Evolutionary conservation across 2,329 filamentous ascomycete species (phyloP).

Genomic region (Alternaria sp.): DNA sequence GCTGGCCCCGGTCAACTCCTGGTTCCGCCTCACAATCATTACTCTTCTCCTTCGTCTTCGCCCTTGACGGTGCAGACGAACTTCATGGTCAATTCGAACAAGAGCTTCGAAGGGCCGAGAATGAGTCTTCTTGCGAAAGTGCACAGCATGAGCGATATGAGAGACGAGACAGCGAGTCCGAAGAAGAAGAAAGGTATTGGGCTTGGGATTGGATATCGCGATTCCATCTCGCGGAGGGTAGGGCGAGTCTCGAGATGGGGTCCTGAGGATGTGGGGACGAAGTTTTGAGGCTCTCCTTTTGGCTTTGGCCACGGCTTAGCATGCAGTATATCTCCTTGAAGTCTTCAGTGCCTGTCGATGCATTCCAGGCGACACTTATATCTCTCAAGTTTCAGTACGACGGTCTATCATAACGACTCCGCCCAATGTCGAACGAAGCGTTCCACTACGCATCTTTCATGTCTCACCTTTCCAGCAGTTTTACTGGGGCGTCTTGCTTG

Average conservation of each 20-base stretch:
- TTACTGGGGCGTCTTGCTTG: background rate
- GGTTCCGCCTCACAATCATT: constrained; percentile 10
- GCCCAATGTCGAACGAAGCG: background rate
- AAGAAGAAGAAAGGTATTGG: background rate
- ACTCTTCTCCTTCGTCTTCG: constrained; percentile 8
- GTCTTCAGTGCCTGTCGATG: background rate
- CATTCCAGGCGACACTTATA: background rate
- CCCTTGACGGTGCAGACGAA: constrained; percentile 31
- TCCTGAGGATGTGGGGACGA: background rate
- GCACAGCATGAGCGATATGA: constrained; percentile 13
- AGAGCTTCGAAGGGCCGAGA: constrained; percentile 27
- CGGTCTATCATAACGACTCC: background rate
- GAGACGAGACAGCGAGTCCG: constrained; percentile 5
- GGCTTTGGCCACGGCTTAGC: background rate
- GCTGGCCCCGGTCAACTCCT: constrained; percentile 26
- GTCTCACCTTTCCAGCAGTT: background rate
- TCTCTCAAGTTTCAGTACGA: background rate
- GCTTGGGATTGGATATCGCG: background rate
- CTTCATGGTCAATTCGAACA: constrained; percentile 16
- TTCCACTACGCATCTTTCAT: background rate
- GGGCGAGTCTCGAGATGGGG: background rate
- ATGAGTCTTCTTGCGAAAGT: constrained; percentile 17
- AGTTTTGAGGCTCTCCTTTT: background rate
- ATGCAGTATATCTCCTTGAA: background rate
- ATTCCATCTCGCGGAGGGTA: background rate